phyloP scores from a whole-genome alignment of 257 asterid species.

The Nicotiana paniculata region DNA sequence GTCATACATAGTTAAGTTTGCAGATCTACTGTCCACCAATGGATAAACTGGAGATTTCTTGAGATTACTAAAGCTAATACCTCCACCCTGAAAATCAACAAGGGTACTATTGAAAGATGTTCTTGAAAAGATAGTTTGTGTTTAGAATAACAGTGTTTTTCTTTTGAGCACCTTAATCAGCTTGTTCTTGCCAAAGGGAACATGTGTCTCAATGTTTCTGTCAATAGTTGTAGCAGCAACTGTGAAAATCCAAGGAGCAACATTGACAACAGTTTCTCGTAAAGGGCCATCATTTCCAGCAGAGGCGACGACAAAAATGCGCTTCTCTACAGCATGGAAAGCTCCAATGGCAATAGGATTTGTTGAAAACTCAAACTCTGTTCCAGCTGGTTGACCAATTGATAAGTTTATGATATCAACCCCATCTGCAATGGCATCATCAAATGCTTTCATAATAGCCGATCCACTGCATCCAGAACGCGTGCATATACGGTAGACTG shows the following conservation, averaged over 20 bases:
- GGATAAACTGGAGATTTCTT: conserved; percentile 48
- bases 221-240: conserved; percentile 17
- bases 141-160: not conserved
- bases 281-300: conserved; percentile 66
- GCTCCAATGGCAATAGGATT: conserved; percentile 69
- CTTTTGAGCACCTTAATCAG: not conserved
- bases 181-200: not conserved
- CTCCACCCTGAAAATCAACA: conserved; percentile 55
- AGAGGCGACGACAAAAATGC: conserved; percentile 53
- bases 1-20: conserved; percentile 10
- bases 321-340: conserved; percentile 58
- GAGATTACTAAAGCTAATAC: conserved; percentile 48
- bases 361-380: conserved; percentile 18
- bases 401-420: conserved; percentile 65
- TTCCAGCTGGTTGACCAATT: conserved; percentile 32
- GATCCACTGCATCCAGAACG: conserved; percentile 47
- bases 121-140: not conserved
- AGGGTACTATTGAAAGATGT: not conserved
- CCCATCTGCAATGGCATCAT: conserved; percentile 64
- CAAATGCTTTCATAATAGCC: conserved; percentile 43
- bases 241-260: conserved; percentile 15
- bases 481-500: conserved; percentile 64
- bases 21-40: conserved; percentile 38
- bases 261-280: not conserved
- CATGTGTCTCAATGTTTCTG: not conserved